Conservation (phyloP, 2,329 filamentous ascomycete genomes). For the Rhexocercosporidium sp. region DNA sequence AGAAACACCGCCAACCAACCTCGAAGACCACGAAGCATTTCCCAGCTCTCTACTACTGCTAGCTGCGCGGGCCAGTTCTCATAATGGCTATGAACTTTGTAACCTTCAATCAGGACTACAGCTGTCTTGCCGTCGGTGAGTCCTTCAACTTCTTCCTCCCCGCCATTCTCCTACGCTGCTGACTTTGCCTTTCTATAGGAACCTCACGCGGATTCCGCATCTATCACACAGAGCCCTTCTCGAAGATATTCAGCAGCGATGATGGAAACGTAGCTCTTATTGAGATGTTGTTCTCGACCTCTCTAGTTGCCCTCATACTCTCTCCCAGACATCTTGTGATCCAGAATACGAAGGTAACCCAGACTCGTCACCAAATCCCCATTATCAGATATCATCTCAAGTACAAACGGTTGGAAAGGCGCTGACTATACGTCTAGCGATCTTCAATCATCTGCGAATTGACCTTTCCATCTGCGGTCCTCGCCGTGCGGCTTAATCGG, state of each 20-base stretch:
- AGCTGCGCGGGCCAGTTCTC: slow-evolving; percentile 3
- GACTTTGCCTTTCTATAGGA: slow-evolving; percentile 55
- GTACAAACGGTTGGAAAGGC: background rate
- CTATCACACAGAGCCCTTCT: slow-evolving; percentile 95
- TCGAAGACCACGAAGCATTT: background rate
- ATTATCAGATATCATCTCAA: background rate
- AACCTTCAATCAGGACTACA: slow-evolving; percentile 99
- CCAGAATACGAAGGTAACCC: slow-evolving; percentile 88
- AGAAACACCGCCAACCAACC: background rate
- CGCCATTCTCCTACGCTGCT: slow-evolving; percentile 3
- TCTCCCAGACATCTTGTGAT: slow-evolving; percentile 93
- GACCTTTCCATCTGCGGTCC: slow-evolving; percentile 94
- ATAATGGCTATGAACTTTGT: slow-evolving; percentile 92
- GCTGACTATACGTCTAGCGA: slow-evolving; percentile 48
- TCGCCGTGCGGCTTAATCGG: slow-evolving; percentile 91
- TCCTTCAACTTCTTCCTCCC: slow-evolving; percentile 22
- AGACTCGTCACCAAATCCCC: background rate
- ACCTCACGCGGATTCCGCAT: slow-evolving; percentile 95
- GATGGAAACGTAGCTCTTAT: slow-evolving; percentile 95
- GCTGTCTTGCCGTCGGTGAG: slow-evolving; percentile 91
- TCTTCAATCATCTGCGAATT: slow-evolving; percentile 94
- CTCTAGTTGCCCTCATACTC: slow-evolving; percentile 89
- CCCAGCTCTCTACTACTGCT: slow-evolving; percentile 5
- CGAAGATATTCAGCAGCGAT: slow-evolving; percentile 91
- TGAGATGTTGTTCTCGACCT: slow-evolving; percentile 99